Base-by-base conservation (phyloP, 2,329 filamentous ascomycete genomes). In the Ceratocystis cubensis region DNA sequence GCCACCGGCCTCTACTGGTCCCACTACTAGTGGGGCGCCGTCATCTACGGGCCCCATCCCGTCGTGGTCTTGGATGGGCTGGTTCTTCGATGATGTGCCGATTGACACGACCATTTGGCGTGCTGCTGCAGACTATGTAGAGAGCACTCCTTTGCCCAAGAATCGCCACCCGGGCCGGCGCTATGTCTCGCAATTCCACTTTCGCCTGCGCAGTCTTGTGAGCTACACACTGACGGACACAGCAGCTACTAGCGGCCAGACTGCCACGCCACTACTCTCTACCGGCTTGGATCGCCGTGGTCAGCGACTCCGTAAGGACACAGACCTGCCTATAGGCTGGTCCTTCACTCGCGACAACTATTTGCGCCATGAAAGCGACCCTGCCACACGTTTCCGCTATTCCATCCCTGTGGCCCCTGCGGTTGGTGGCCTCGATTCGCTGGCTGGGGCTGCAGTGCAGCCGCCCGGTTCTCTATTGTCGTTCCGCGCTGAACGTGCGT, bases 11-110 rank as follows among this genome's bases (percentile, higher is more conserved):
- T 68, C 66, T 2, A 5, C 22, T 13, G 66, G 63, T 2, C 30
- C 53, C 10, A 63, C 63, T 28, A 22, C 48, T 1, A 48, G 25
- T 6, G 66, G 63, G 3, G 66, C 76, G 1, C 77, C 76, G 64
- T 59, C 59, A 15, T 63, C 63, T 44, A 46, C 66, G 4, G 66
- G 76, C 1, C 76, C 75, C 62, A 71, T 79, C 5, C 78, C 78
- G 0, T 78, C 76, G 3, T 79, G 78, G 78, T 78, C 77, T 37
- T 79, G 78, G 78, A 76, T 79, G 74, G 77, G 78, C 25, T 79
- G 78, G 78, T 78, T 76, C 74, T 78, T 77, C 66, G 78, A 79
- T 66, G 76, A 75, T 33, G 72, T 78, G 15, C 74, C 77, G 5
- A 75, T 76, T 15, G 78, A 79, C 65, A 69, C 79, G 66, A 72